Conservation (phyloP, 192 early-diverging fungal species). For the Rhizophlyctis rosea region DNA sequence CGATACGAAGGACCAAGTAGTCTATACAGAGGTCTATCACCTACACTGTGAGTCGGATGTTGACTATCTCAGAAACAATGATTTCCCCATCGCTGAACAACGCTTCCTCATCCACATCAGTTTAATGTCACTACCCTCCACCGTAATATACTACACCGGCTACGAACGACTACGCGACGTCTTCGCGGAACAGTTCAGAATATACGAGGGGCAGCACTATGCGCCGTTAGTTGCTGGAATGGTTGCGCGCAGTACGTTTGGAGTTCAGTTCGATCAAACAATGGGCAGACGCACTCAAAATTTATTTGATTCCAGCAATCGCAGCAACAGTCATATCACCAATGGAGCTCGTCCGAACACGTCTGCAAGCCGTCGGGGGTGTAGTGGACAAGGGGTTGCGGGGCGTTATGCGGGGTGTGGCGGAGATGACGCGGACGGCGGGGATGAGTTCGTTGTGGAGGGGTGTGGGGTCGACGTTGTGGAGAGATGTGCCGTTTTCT, state of each 20-base stretch:
- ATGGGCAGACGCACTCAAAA: too few species aligned
- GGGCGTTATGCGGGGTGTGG: slow-evolving; percentile 55
- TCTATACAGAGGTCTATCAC: slow-evolving; percentile 84
- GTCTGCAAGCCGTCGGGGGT: slow-evolving; percentile 80
- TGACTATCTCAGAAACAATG: too few species aligned
- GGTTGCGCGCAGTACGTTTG: slow-evolving; percentile 67
- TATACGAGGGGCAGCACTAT: slow-evolving; percentile 45
- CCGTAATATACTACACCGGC: slow-evolving; percentile 91
- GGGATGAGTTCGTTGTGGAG: slow-evolving; percentile 75
- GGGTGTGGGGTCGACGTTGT: slow-evolving; percentile 81
- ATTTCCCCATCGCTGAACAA: not conserved
- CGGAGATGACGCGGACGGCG: slow-evolving; percentile 53
- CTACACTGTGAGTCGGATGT: slow-evolving; percentile 60
- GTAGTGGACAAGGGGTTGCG: slow-evolving; percentile 55
- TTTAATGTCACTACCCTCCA: slow-evolving; percentile 83
- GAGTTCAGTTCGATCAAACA: too few species aligned
- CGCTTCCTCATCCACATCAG: slow-evolving; percentile 6
- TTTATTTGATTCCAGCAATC: slow-evolving; percentile 56
- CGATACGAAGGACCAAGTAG: slow-evolving; percentile 73
- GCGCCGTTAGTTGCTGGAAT: slow-evolving; percentile 74
- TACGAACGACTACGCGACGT: slow-evolving; percentile 81
- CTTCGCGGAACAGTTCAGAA: slow-evolving; percentile 23
- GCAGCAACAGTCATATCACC: slow-evolving; percentile 83
- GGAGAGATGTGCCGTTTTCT: slow-evolving; percentile 96
- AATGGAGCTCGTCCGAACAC: slow-evolving; percentile 85